phyloP scores from a whole-genome alignment of 2,329 filamentous ascomycete species.

The Mycogone perniciosa region DNA sequence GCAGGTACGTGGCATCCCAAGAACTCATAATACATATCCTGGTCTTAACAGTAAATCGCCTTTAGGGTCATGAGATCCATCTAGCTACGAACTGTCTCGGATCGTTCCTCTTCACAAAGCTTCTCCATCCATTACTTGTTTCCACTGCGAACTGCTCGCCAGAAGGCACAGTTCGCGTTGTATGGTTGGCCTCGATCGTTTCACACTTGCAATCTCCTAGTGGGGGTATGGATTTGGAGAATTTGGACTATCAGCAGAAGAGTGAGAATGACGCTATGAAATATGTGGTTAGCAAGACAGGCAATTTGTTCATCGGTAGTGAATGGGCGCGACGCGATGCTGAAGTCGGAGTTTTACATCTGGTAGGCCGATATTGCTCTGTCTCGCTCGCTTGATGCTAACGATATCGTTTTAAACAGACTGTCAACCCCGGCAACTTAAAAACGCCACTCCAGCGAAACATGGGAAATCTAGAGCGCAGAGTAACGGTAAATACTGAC shows the following conservation, averaged over 20 bases:
- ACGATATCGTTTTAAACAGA: background rate
- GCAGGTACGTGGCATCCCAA: constrained; percentile 1
- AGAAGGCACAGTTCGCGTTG: constrained; percentile 16
- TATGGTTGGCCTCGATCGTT: constrained; percentile 16
- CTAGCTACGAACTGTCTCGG: constrained; percentile 34
- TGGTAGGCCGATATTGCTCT: constrained; percentile 1
- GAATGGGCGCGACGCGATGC: constrained; percentile 11
- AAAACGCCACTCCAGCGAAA: constrained; percentile 24
- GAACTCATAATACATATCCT: background rate
- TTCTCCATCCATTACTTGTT: constrained; percentile 27
- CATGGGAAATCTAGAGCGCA: background rate
- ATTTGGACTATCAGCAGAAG: constrained; percentile 19
- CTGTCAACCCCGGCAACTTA: constrained; percentile 32
- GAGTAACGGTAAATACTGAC: background rate
- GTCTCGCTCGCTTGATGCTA: background rate
- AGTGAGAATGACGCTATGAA: background rate
- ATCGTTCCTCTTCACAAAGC: constrained; percentile 31
- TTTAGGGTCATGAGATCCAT: constrained; percentile 25
- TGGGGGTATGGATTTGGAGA: constrained; percentile 18
- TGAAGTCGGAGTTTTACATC: constrained; percentile 14
- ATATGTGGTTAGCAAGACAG: constrained; percentile 9
- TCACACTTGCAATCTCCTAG: constrained; percentile 10
- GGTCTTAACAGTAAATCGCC: no score
- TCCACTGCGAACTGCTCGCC: constrained; percentile 25
- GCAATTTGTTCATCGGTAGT: constrained; percentile 5